Base-by-base conservation (phyloP, 2,329 filamentous ascomycete genomes). In the Nakataea oryzae region DNA sequence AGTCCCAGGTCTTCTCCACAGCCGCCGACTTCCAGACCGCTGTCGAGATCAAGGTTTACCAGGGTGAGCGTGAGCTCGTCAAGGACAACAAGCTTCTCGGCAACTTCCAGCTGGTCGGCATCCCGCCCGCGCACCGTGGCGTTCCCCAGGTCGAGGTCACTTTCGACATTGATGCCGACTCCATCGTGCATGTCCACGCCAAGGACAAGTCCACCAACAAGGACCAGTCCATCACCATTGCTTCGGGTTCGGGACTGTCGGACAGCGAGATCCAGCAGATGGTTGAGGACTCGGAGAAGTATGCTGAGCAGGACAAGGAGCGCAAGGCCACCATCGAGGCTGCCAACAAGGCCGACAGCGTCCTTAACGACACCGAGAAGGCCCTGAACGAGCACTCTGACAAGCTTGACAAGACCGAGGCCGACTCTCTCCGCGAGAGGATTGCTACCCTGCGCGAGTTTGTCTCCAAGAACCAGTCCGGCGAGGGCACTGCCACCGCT, bases 191-290 rank as follows among this genome's bases (percentile, higher is more conserved):
- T 82, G 93, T 97, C 67, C 90, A 95, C 77, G 93, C 93, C 77
- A 96, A 96, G 85, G 93, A 97, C 82, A 97, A 97, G 89, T 93
- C 92, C 70, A 97, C 93, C 80, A 91, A 91, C 87, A 97, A 97
- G 88, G 93, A 97, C 75, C 93, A 99, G 84, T 97, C 93, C 66
- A 97, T 99, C 81, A 97, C 93, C 75, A 96, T 99, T 76, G 93
- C 93, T 62, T 97, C 93, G 64, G 95, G 93, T 76, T 97, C 93
- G 67, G 93, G 95, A 86, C 89, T 97, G 63, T 96, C 91, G 58
- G 93, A 99, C 65, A 78, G 83, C 62, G 93, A 99, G 83, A 99
- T 99, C 68, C 86, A 97, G 82, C 88, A 86, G 80, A 97, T 99
- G 95, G 93, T 99, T 74, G 84, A 93, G 75, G 95, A 97, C 75